These are phyloP conservation scores for Tanozyma kutaoensis DNA, from an alignment of 805 yeast genomes.

Conservation along the genomic window DNA sequence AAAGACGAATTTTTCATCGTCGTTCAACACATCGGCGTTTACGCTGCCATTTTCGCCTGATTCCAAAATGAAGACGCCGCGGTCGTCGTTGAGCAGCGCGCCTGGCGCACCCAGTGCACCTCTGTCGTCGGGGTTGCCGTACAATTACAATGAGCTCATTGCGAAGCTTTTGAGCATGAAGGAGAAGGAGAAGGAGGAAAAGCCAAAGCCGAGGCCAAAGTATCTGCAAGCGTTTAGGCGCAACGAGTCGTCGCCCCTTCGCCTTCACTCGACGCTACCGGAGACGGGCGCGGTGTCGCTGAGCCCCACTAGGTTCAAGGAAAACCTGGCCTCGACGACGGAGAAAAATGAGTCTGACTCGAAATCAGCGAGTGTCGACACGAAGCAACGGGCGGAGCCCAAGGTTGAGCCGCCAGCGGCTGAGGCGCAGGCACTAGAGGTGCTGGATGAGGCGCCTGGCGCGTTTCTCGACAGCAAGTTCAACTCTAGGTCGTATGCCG, in stretches of 20 bases:
- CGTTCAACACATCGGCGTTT: too few species aligned
- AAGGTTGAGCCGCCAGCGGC: not conserved
- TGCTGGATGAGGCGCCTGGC: too few species aligned
- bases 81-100: too few species aligned
- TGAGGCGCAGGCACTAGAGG: not conserved
- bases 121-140: not conserved
- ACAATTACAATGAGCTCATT: conserved; percentile 5
- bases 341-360: not conserved
- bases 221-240: not conserved
- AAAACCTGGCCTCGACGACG: not conserved
- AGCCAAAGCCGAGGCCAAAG: not conserved
- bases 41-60: too few species aligned
- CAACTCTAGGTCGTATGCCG: conserved; percentile 16
- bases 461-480: conserved; percentile 6
- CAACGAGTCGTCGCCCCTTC: not conserved
- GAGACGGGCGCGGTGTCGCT: not conserved
- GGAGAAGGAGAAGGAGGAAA: conserved; percentile 1
- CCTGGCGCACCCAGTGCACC: too few species aligned
- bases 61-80: too few species aligned
- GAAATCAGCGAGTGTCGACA: not conserved
- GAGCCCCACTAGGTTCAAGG: not conserved
- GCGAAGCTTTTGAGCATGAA: conserved; percentile 4
- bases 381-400: not conserved
- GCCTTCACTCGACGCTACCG: not conserved
- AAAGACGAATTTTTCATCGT: too few species aligned